Percentiles rank a stretch among this genome's conserved stretches.
Evolutionary conservation across 2,329 filamentous ascomycete species (phyloP).

Genomic region (Fusarium pseudoanthophilum): DNA sequence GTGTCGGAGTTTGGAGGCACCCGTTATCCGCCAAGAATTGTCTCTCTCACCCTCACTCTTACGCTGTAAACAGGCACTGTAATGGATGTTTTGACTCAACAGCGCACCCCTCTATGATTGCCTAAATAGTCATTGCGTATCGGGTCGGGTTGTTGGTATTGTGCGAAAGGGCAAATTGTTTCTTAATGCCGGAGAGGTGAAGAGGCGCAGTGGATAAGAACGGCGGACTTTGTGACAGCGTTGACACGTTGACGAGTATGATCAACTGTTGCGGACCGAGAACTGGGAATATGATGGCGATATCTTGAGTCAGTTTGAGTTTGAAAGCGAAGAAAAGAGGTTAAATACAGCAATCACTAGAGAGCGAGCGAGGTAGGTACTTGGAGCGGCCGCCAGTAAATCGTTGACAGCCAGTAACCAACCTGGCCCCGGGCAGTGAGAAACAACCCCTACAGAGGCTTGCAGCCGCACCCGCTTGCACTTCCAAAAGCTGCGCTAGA

Average conservation of each 20-base stretch:
- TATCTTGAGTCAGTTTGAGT: slow-evolving; percentile 5
- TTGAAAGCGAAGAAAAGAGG: not conserved
- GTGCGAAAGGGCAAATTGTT: slow-evolving; percentile 23
- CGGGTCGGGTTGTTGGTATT: slow-evolving; percentile 38
- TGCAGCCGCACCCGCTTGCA: slow-evolving; percentile 30
- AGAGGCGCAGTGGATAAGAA: not conserved
- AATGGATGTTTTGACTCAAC: not conserved
- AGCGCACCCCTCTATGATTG: slow-evolving; percentile 4
- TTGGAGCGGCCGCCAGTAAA: slow-evolving; percentile 30
- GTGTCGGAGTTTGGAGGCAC: slow-evolving; percentile 22
- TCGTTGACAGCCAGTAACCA: slow-evolving; percentile 7
- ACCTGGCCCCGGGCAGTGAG: not conserved
- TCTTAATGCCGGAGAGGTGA: not conserved
- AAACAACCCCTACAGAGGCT: slow-evolving; percentile 15
- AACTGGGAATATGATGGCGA: not conserved
- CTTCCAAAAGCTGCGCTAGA: slow-evolving; percentile 31
- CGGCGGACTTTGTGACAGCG: slow-evolving; percentile 17
- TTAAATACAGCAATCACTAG: not conserved
- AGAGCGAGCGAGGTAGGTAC: not conserved
- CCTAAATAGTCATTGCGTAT: slow-evolving; percentile 10
- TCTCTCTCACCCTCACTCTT: not conserved
- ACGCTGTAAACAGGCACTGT: not conserved
- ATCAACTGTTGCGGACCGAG: not conserved
- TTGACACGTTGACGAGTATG: not conserved
- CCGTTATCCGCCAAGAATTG: slow-evolving; percentile 34